These are phyloP conservation scores for Termitomyces sp. DNA, from an alignment of 768 basidiomycete species.

Conservation along the genomic window DNA sequence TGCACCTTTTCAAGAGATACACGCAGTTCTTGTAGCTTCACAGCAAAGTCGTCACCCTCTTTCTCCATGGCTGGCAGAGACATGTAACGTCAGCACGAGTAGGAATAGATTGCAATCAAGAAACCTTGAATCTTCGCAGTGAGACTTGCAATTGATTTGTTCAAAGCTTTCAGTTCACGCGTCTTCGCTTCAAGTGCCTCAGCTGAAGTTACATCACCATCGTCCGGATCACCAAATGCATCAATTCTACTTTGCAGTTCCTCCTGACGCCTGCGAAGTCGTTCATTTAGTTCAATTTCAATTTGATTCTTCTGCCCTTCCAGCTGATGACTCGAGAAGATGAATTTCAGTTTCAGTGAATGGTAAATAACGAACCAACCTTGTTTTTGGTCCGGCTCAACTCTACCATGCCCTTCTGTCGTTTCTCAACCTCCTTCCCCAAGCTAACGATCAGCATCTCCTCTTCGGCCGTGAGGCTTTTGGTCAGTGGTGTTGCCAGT, in stretches of 20 bases:
- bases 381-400: slow-evolving; percentile 63
- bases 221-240: slow-evolving; percentile 55
- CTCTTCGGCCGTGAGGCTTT: slow-evolving; percentile 71
- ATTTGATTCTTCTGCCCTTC: slow-evolving; percentile 73
- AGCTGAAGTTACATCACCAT: slow-evolving; percentile 48
- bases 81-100: not conserved
- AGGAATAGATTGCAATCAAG: slow-evolving; percentile 4
- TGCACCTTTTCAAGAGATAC: slow-evolving; percentile 68
- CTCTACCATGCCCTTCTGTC: slow-evolving; percentile 66
- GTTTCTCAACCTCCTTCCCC: slow-evolving; percentile 68
- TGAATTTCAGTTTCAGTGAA: not conserved
- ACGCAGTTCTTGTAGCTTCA: slow-evolving; percentile 63
- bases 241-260: slow-evolving; percentile 78
- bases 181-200: slow-evolving; percentile 65
- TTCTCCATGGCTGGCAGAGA: slow-evolving; percentile 56
- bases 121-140: slow-evolving; percentile 58
- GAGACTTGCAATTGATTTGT: slow-evolving; percentile 58
- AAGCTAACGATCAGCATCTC: slow-evolving; percentile 57
- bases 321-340: slow-evolving; percentile 33
- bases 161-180: slow-evolving; percentile 65
- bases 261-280: slow-evolving; percentile 70
- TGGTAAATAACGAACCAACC: slow-evolving; percentile 35
- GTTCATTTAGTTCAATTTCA: slow-evolving; percentile 92
- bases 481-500: slow-evolving; percentile 66
- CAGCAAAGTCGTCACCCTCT: slow-evolving; percentile 55